Conservation (phyloP, 148 eudicot species). For the Amaranthus cruentus region DNA sequence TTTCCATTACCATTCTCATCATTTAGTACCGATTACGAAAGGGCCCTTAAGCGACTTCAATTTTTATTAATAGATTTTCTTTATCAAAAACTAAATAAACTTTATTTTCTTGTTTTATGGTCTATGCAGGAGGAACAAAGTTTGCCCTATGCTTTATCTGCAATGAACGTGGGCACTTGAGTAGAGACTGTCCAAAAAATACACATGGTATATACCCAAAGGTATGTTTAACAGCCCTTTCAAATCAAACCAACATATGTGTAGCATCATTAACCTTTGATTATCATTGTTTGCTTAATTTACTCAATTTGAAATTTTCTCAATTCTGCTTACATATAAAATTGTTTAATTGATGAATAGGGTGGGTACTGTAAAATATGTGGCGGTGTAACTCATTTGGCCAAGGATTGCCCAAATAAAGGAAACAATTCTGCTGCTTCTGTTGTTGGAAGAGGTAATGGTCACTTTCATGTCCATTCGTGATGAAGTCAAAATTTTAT, state of each 20-base stretch:
- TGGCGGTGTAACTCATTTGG: conserved; percentile 79
- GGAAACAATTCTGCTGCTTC: conserved; percentile 29
- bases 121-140: conserved; percentile 76
- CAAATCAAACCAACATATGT: not conserved
- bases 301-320: not conserved
- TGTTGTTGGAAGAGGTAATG: conserved; percentile 35
- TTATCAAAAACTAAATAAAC: not conserved
- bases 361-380: conserved; percentile 94
- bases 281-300: not conserved
- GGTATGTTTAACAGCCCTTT: conserved; percentile 34
- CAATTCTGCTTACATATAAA: not conserved
- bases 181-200: conserved; percentile 88
- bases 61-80: no score
- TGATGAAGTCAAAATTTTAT: no score
- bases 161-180: conserved; percentile 86
- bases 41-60: no score
- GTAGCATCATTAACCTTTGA: not conserved
- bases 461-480: conserved; percentile 15
- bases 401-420: conserved; percentile 80
- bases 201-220: conserved; percentile 96
- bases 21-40: no score
- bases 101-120: not conserved
- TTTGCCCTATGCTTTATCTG: conserved; percentile 94
- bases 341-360: conserved; percentile 26
- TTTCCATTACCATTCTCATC: no score